A percentile compares a stretch with the other conserved stretches of the same genome.
phyloP scores from a whole-genome alignment of 768 basidiomycete species.

The Boletus bicolor region DNA sequence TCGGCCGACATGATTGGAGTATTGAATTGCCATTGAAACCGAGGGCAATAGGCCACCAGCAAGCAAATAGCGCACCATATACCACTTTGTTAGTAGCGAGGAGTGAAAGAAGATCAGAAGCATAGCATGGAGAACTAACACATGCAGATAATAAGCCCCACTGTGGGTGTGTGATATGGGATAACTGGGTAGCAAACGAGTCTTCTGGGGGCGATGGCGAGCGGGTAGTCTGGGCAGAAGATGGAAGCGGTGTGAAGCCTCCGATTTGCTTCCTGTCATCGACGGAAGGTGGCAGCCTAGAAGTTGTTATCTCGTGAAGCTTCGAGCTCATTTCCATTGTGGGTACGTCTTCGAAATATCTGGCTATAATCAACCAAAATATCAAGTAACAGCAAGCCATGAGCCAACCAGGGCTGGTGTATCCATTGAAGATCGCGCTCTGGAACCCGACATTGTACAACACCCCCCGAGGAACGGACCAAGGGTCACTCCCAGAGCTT shows the following conservation, averaged over 20 bases:
- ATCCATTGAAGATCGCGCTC: slow-evolving; percentile 61
- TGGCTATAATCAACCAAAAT: slow-evolving; percentile 43
- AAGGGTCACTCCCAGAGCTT: slow-evolving; percentile 57
- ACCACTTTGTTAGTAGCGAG: slow-evolving; percentile 39
- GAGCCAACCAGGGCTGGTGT: slow-evolving; percentile 64
- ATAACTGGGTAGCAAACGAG: slow-evolving; percentile 7
- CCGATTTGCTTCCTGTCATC: slow-evolving; percentile 2
- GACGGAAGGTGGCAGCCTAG: background rate
- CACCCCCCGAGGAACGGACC: slow-evolving; percentile 65
- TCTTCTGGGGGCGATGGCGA: background rate
- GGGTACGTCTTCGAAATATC: slow-evolving; percentile 43
- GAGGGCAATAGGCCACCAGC: slow-evolving; percentile 52
- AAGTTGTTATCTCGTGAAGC: slow-evolving; percentile 4
- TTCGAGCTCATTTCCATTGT: slow-evolving; percentile 7
- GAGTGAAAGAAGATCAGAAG: slow-evolving; percentile 41
- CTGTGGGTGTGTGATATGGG: slow-evolving; percentile 29
- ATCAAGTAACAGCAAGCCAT: slow-evolving; percentile 51
- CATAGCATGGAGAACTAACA: slow-evolving; percentile 57
- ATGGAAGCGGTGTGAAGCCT: background rate
- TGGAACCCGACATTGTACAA: slow-evolving; percentile 59
- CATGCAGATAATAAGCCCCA: slow-evolving; percentile 61
- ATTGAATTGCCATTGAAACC: slow-evolving; percentile 72
- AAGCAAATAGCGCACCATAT: slow-evolving; percentile 45
- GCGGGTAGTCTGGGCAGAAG: background rate
- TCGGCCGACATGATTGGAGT: slow-evolving; percentile 63